A percentile compares a stretch with the other conserved stretches of the same genome.
Evolutionary conservation across 108 stramenopile species (phyloP).

Genomic region (Cyclotella kingstonii): DNA sequence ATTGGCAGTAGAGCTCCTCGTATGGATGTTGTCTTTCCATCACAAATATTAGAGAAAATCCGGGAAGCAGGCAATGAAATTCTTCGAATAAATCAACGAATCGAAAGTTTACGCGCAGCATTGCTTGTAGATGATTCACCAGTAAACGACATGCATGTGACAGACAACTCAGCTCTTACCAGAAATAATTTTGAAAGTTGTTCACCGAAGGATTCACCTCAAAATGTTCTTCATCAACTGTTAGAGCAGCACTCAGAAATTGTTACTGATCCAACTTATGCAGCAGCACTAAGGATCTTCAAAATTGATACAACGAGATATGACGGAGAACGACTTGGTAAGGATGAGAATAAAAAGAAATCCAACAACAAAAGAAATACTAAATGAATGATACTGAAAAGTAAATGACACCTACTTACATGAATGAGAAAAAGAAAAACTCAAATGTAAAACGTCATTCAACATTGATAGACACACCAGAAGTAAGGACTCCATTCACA

Average conservation of each 20-base stretch:
- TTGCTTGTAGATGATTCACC: constrained; percentile 1
- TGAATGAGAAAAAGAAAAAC: too few relatives aligned
- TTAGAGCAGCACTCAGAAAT: constrained; percentile 29
- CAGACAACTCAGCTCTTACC: neutral
- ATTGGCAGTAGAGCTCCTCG: constrained; percentile 29
- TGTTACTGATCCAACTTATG: constrained; percentile 26
- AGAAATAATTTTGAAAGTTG: neutral
- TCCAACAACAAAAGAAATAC: too few relatives aligned
- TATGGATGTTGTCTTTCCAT: constrained; percentile 30
- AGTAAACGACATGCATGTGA: neutral
- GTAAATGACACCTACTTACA: too few relatives aligned
- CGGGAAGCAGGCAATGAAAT: constrained; percentile 28
- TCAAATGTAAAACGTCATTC: too few relatives aligned
- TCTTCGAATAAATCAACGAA: constrained; percentile 17
- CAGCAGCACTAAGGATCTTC: constrained; percentile 27
- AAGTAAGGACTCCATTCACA: too few relatives aligned
- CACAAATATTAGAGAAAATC: constrained; percentile 13
- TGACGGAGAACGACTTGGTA: too few relatives aligned
- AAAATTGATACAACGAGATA: constrained; percentile 14
- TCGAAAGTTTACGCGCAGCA: constrained; percentile 13
- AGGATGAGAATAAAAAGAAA: too few relatives aligned
- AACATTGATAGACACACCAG: too few relatives aligned
- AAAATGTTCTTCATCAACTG: constrained; percentile 13
- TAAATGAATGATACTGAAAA: too few relatives aligned
- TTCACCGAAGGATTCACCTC: neutral